Evolutionary conservation across 257 asterid genomes (phyloP).

Genomic region (Nicotiana tabacum): DNA sequence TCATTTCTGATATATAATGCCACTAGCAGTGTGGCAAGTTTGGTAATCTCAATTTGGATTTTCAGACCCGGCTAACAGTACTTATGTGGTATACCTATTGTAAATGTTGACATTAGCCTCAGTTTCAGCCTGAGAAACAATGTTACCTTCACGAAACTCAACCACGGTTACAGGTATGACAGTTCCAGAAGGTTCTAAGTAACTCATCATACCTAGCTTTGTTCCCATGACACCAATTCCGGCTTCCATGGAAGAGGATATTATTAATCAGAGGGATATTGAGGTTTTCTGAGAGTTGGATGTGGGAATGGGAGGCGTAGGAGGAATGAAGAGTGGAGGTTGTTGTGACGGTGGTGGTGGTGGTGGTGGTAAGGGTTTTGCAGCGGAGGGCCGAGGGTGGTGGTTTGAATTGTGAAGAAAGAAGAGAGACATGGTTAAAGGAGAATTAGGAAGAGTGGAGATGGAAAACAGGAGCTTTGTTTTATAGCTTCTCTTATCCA

Average conservation of each 20-base stretch:
- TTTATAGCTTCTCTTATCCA: neutral
- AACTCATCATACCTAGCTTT: conserved; percentile 85
- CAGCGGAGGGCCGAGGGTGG: too few species aligned
- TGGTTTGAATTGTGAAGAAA: too few species aligned
- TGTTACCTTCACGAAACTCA: conserved; percentile 88
- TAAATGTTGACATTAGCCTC: conserved; percentile 39
- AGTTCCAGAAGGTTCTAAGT: conserved; percentile 55
- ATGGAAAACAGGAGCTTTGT: conserved; percentile 43
- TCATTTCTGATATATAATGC: neutral
- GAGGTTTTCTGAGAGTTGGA: conserved; percentile 28
- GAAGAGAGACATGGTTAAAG: too few species aligned
- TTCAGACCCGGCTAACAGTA: neutral
- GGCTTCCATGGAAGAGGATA: conserved; percentile 75
- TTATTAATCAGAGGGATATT: conserved; percentile 15
- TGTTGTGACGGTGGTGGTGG: conserved; percentile 3
- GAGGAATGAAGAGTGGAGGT: conserved; percentile 13
- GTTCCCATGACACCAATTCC: conserved; percentile 85
- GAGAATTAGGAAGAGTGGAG: conserved; percentile 15
- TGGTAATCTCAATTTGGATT: neutral
- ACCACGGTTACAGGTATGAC: conserved; percentile 79
- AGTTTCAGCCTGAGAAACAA: conserved; percentile 77
- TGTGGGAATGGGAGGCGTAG: conserved; percentile 28
- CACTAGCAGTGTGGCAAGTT: neutral
- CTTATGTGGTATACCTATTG: neutral
- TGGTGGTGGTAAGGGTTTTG: neutral